Base-by-base conservation (phyloP, 75 land plant species). In the Pseudotsuga menziesii region DNA sequence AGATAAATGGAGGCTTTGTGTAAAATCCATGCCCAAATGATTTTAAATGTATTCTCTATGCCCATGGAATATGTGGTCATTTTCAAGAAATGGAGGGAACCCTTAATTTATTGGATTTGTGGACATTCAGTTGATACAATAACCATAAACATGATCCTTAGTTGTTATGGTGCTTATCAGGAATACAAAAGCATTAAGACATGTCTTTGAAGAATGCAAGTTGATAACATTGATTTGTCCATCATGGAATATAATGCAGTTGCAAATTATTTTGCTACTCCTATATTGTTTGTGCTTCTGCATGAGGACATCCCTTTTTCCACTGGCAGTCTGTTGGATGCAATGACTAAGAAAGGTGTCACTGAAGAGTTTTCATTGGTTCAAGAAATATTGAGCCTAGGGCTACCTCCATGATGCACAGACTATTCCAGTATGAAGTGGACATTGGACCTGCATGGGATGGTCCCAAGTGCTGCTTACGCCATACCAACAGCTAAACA, bases 401-500 rank as follows among this genome's bases (percentile, higher is more conserved):
- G n/a, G 20, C 81, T 93, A 54, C 77, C 89, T 77, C 78, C 32
- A 9, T 84, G 83, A 25, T 73, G 35, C 22, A 74, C 83, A 78
- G 63, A 83, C 19, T 91, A 86, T 84, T 79, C 82, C n/a, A 14
- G 73, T 64, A 64, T 67, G 17, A 78, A 80, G 48, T 77, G 73
- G 77, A 88, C 87, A 81, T 74, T 93, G 76, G 93, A 93, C 78
- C 79, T 93, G 86, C 96, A 93, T 77, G 89, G 84, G 19, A 77
- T 88, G 83, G 88, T 86, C 58, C 56, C 84, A 56, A 80, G 83
- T 22, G 71, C 93, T 9, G 91, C 91, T 4, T 89, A 86, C 56
- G 52, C 89, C 56, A 83, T 86, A 11, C 48, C n/a, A n/a, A n/a
- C n/a, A n/a, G n/a, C n/a, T n/a, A n/a, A n/a, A n/a, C n/a, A n/a